Evolutionary conservation across 768 basidiomycete genomes (phyloP), one percentile per base, ranked within the genome.

Genomic region (Boletus rubropictus): DNA sequence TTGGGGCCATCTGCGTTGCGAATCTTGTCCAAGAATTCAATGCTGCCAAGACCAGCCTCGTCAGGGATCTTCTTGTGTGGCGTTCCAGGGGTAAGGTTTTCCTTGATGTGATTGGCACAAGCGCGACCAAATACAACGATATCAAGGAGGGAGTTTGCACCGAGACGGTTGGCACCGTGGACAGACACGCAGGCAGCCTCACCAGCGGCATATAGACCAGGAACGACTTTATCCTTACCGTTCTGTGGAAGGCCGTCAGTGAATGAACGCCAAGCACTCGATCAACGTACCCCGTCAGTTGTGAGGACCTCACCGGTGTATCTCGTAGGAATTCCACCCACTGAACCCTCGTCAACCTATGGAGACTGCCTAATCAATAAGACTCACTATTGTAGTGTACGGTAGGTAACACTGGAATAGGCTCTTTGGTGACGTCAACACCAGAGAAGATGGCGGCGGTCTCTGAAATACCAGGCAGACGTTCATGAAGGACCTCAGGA

Each of bases 41-140:
- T 81, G 60, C 81, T 86, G 50, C 83, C 67, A 40, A 91, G 73
- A 45, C 96, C 95, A 54, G 92, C 83, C 56, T 95, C 84, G 37
- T 84, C 86, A 34, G 86, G 79, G 53, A 98, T 86, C 49, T 76
- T 73, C 70, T 90, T 91, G 73, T 98, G 96, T 9, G 92, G 81
- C 63, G 85, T 89, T 48, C 92, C 91, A 34, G 93, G 91, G 15
- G 84, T 82, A 49, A 90, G 77, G 34, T 78, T 98, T 46, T 95
- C 91, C 56, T 82, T 84, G 66, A 98, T 98, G 72, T 98, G 96
- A 69, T 96, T 89, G 22, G 96, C 95, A 59, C 89, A 93, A n/a
- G 96, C 95, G 68, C 96, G 93, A 58, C 96, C 96, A 60, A 98
- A 99, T 56, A 98, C 96, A 67, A 98, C 96, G 57, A 98, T 96